phyloP scores from a whole-genome alignment of 306 rosid genomes.

The Trifolium pratense region DNA sequence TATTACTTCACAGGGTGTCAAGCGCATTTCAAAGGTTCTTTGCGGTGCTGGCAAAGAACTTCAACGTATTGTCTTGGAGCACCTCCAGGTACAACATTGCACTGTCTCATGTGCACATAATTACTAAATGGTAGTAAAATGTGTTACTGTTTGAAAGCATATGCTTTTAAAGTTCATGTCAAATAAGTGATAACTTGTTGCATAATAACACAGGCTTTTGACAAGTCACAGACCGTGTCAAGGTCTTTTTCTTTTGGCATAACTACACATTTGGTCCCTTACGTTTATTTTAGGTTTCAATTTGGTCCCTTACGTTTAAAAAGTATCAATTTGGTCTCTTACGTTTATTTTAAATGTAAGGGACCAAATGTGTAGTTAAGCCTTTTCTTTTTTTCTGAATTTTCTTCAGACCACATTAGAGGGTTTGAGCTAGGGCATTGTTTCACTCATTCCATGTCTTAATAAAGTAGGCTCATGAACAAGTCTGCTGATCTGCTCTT shows the following conservation, averaged over 20 bases:
- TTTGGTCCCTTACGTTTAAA: too few relatives aligned
- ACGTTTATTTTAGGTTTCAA: too few relatives aligned
- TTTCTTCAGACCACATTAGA: not conserved
- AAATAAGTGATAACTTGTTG: slow-evolving; percentile 18
- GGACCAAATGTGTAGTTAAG: too few relatives aligned
- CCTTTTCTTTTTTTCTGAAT: slow-evolving; percentile 21
- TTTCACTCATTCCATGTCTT: slow-evolving; percentile 20
- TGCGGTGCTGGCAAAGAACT: slow-evolving; percentile 94
- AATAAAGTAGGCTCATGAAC: slow-evolving; percentile 10
- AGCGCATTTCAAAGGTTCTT: slow-evolving; percentile 86
- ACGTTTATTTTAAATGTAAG: too few relatives aligned
- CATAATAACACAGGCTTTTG: slow-evolving; percentile 5
- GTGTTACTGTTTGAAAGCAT: slow-evolving; percentile 24
- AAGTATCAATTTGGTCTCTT: too few relatives aligned
- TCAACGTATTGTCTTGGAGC: slow-evolving; percentile 84
- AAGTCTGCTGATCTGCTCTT: slow-evolving; percentile 26
- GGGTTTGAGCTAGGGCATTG: slow-evolving; percentile 31
- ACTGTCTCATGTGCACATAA: slow-evolving; percentile 29
- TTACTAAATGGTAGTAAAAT: slow-evolving; percentile 18
- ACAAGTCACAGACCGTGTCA: slow-evolving; percentile 20
- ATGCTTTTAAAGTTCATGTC: slow-evolving; percentile 20
- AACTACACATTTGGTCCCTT: too few relatives aligned
- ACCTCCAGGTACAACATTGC: slow-evolving; percentile 78
- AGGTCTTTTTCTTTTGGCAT: slow-evolving; percentile 15
- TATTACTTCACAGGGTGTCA: slow-evolving; percentile 70